phyloP scores from a whole-genome alignment of 2,329 filamentous ascomycete species.

The Sporothrix brasiliensis region DNA sequence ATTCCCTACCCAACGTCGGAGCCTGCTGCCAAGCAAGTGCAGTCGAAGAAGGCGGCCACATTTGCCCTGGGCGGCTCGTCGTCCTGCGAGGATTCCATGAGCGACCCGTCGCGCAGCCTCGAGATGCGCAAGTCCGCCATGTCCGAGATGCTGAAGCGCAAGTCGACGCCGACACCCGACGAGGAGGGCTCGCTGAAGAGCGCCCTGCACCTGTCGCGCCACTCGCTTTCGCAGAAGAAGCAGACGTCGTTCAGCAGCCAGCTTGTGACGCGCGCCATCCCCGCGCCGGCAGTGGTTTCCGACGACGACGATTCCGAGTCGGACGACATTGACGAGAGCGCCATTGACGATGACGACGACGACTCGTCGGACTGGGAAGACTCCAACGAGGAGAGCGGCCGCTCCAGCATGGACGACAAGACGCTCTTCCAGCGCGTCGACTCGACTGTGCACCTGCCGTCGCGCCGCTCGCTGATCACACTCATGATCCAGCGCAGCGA shows the following conservation, averaged over 20 bases:
- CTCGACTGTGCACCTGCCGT: slow-evolving; percentile 81
- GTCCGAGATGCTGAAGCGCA: slow-evolving; percentile 42
- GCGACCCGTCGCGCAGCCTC: slow-evolving; percentile 54
- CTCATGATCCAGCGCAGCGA: slow-evolving; percentile 81
- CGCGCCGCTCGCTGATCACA: slow-evolving; percentile 84
- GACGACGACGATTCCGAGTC: slow-evolving; percentile 63
- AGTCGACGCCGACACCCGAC: slow-evolving; percentile 48
- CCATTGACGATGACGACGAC: slow-evolving; percentile 78
- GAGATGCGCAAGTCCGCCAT: slow-evolving; percentile 47
- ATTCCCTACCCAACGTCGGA: slow-evolving; percentile 64
- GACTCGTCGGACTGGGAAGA: slow-evolving; percentile 66
- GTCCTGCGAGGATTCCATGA: slow-evolving; percentile 77
- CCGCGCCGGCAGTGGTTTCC: slow-evolving; percentile 53
- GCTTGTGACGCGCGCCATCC: slow-evolving; percentile 67
- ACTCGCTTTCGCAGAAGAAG: slow-evolving; percentile 64
- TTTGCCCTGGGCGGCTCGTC: slow-evolving; percentile 80
- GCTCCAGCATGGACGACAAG: slow-evolving; percentile 79
- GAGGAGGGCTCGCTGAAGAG: slow-evolving; percentile 75
- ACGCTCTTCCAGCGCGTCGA: slow-evolving; percentile 88
- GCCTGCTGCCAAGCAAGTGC: slow-evolving; percentile 66
- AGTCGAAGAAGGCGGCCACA: slow-evolving; percentile 64
- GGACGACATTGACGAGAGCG: slow-evolving; percentile 77
- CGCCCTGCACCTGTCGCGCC: slow-evolving; percentile 51
- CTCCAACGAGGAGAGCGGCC: slow-evolving; percentile 75
- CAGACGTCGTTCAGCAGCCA: slow-evolving; percentile 80